A percentile compares a stretch with the other conserved stretches of the same genome.
Evolutionary conservation across 495 filamentous ascomycete species (phyloP).

Genomic region (Podospora pseudoanserina): DNA sequence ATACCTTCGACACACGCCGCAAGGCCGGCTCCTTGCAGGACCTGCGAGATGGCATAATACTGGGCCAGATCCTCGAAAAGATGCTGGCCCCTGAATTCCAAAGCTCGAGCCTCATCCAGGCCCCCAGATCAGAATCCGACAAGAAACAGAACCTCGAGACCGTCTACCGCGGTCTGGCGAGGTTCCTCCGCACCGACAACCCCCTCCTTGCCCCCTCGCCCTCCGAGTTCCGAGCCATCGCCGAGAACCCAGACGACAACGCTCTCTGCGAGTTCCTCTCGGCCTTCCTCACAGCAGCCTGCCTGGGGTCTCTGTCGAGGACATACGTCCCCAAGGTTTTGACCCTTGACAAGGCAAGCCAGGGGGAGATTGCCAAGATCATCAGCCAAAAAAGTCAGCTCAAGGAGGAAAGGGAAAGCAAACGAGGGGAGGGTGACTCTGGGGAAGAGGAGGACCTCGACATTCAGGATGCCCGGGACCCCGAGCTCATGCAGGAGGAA

Average conservation of each 20-base stretch:
- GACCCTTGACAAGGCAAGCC: conserved; percentile 31
- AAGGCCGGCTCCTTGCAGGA: conserved; percentile 47
- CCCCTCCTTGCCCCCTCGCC: conserved; percentile 32
- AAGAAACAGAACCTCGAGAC: conserved; percentile 64
- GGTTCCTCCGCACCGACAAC: conserved; percentile 54
- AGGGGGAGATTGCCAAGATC: conserved; percentile 34
- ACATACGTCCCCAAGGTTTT: conserved; percentile 51
- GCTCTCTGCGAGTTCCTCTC: conserved; percentile 56
- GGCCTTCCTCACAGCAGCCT: conserved; percentile 59
- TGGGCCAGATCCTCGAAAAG: conserved; percentile 64
- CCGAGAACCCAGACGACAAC: conserved; percentile 36
- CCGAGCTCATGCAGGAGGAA: conserved; percentile 35
- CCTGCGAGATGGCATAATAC: conserved; percentile 69
- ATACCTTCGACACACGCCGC: conserved; percentile 33
- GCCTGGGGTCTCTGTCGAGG: conserved; percentile 52
- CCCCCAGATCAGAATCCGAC: conserved; percentile 51
- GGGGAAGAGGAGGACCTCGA: conserved; percentile 15
- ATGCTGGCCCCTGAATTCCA: conserved; percentile 60
- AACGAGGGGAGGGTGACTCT: conserved; percentile 19
- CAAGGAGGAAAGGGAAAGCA: conserved; percentile 28
- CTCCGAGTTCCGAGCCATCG: conserved; percentile 38
- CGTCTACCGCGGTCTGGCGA: conserved; percentile 61
- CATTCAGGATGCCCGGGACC: conserved; percentile 26
- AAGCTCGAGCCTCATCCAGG: conserved; percentile 62
- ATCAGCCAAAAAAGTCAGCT: conserved; percentile 32